Evolutionary conservation across 768 basidiomycete genomes (phyloP).

Genomic region (Rubroboletus satanas): DNA sequence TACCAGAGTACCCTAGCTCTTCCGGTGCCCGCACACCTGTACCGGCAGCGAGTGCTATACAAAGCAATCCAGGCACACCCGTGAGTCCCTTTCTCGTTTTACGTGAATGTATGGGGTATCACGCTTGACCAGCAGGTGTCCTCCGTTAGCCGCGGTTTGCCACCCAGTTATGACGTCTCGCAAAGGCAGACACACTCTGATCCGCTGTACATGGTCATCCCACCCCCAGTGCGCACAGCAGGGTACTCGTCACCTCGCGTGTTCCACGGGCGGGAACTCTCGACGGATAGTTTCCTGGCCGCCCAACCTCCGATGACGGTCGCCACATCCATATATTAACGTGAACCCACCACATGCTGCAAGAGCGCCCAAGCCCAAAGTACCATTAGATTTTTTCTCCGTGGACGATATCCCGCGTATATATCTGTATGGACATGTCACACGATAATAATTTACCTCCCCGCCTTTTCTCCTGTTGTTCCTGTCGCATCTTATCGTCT

Average conservation of each 20-base stretch:
- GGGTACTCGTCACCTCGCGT: slow-evolving; percentile 25
- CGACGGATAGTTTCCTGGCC: slow-evolving; percentile 25
- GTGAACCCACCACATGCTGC: slow-evolving; percentile 6
- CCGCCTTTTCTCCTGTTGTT: neutral
- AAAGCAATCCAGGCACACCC: slow-evolving; percentile 5
- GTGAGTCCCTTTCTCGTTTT: slow-evolving; percentile 9
- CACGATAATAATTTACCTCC: slow-evolving; percentile 14
- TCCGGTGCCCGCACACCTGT: neutral
- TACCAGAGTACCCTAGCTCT: slow-evolving; percentile 3
- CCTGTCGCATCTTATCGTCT: neutral
- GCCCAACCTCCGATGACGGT: slow-evolving; percentile 29
- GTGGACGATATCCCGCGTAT: slow-evolving; percentile 7
- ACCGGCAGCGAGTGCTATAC: neutral
- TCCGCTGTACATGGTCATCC: slow-evolving; percentile 34
- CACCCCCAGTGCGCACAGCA: slow-evolving; percentile 35
- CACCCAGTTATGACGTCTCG: slow-evolving; percentile 17
- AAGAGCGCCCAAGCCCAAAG: slow-evolving; percentile 1
- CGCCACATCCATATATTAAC: slow-evolving; percentile 18
- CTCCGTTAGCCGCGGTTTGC: slow-evolving; percentile 4
- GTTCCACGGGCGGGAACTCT: slow-evolving; percentile 24
- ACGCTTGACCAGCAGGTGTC: slow-evolving; percentile 2
- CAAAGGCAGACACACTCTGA: slow-evolving; percentile 18
- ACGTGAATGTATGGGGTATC: neutral
- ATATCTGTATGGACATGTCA: slow-evolving; percentile 7
- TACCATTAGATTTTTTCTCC: neutral